phyloP scores from a whole-genome alignment of 1,284 basidiomycete species.

The Puccinia polysora region DNA sequence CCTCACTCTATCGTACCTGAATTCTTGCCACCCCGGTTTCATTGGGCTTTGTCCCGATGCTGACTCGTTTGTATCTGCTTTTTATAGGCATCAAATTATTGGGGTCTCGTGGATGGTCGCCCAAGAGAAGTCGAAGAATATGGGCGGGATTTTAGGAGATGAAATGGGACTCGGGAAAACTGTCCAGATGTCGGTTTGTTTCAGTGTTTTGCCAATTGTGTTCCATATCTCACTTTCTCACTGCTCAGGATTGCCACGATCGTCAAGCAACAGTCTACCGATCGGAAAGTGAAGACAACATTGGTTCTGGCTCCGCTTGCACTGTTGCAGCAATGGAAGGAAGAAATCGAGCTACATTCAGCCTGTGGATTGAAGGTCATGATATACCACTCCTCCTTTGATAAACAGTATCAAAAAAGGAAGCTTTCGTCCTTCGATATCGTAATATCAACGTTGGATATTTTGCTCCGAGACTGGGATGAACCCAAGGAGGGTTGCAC shows the following conservation, averaged over 20 bases:
- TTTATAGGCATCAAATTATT: slow-evolving; percentile 59
- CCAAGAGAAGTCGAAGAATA: slow-evolving; percentile 59
- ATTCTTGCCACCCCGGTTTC: too few species aligned
- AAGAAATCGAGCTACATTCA: slow-evolving; percentile 62
- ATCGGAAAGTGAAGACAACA: slow-evolving; percentile 59
- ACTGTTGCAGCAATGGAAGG: slow-evolving; percentile 62
- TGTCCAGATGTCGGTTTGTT: slow-evolving; percentile 7
- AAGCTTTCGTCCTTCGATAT: slow-evolving; percentile 56
- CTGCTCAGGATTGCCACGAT: slow-evolving; percentile 61
- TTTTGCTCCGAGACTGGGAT: slow-evolving; percentile 60
- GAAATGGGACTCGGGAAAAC: slow-evolving; percentile 32
- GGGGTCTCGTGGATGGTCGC: slow-evolving; percentile 65
- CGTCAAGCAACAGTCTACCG: slow-evolving; percentile 60
- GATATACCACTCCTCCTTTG: slow-evolving; percentile 60
- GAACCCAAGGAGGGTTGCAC: slow-evolving; percentile 59
- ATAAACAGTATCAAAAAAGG: slow-evolving; percentile 52
- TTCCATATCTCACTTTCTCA: not conserved
- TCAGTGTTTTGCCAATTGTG: not conserved
- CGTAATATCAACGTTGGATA: slow-evolving; percentile 61
- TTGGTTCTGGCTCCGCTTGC: slow-evolving; percentile 68
- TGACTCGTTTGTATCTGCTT: not conserved
- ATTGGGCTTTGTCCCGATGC: not conserved
- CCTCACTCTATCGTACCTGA: not conserved
- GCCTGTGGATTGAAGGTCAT: slow-evolving; percentile 54
- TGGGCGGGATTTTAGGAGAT: slow-evolving; percentile 26